A percentile compares a stretch with the other conserved stretches of the same genome.
Conservation (phyloP, 2,329 filamentous ascomycete genomes). For the Microsporum canis region DNA sequence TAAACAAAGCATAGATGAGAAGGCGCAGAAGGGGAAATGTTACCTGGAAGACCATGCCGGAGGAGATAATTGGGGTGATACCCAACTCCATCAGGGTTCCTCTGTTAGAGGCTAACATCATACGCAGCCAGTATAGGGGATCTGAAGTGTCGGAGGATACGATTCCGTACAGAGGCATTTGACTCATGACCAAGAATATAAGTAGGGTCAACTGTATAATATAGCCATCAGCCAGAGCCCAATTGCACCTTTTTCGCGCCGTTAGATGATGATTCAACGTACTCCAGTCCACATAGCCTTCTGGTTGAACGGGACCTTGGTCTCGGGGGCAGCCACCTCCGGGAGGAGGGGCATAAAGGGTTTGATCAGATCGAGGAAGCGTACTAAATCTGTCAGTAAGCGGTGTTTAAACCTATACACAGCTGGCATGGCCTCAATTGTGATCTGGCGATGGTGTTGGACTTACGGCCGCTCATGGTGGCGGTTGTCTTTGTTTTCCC, state of each 20-base stretch:
- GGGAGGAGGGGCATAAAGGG: slow-evolving; percentile 98
- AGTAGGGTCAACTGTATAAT: slow-evolving; percentile 61
- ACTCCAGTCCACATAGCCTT: slow-evolving; percentile 87
- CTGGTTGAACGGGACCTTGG: slow-evolving; percentile 98
- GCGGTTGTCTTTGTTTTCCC: slow-evolving; percentile 24
- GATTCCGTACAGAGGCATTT: slow-evolving; percentile 98
- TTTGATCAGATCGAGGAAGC: slow-evolving; percentile 99
- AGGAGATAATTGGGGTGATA: slow-evolving; percentile 98
- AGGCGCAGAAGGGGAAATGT: background rate
- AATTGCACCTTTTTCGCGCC: background rate
- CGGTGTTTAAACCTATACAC: background rate
- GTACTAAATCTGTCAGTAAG: slow-evolving; percentile 50
- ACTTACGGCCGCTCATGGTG: slow-evolving; percentile 52
- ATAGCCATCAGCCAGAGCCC: slow-evolving; percentile 8
- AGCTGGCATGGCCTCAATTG: slow-evolving; percentile 15
- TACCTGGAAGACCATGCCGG: slow-evolving; percentile 97
- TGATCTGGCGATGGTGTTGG: slow-evolving; percentile 20
- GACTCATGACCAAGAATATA: slow-evolving; percentile 99
- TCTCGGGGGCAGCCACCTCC: slow-evolving; percentile 96
- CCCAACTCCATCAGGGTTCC: slow-evolving; percentile 93
- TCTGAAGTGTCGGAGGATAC: slow-evolving; percentile 98
- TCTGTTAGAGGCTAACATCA: slow-evolving; percentile 99
- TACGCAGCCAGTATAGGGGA: slow-evolving; percentile 97
- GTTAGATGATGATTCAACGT: slow-evolving; percentile 18
- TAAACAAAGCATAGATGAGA: background rate